Evolutionary conservation across 371 early-diverging fungal genomes (phyloP).

Genomic region (Rhizomucor miehei): DNA sequence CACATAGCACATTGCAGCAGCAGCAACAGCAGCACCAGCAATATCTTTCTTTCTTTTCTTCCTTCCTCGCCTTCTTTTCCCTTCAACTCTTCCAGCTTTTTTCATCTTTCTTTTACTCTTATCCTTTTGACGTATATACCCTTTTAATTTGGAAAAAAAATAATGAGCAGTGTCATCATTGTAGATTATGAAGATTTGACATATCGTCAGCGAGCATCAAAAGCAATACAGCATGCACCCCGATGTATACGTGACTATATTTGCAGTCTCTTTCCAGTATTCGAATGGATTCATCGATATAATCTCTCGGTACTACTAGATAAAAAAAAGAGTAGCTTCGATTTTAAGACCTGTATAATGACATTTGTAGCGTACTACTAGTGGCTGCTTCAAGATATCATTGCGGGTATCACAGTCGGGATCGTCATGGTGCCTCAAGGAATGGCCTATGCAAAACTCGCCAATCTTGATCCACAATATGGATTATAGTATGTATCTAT

Average conservation of each 20-base stretch:
- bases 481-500: conserved; percentile 50
- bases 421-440: conserved; percentile 83
- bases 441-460: conserved; percentile 83
- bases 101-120: not conserved
- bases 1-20: too few relatives aligned
- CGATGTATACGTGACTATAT: not conserved
- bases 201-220: not conserved
- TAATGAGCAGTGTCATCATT: not conserved
- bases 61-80: not conserved
- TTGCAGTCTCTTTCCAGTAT: conserved; percentile 51
- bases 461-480: conserved; percentile 64
- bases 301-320: conserved; percentile 33
- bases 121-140: too few relatives aligned
- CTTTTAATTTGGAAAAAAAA: too few relatives aligned
- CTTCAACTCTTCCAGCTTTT: not conserved
- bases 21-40: too few relatives aligned
- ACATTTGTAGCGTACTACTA: conserved; percentile 3
- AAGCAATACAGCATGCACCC: not conserved
- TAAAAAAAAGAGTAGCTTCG: too few relatives aligned
- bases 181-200: not conserved
- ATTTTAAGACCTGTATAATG: too few relatives aligned
- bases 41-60: not conserved
- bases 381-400: conserved; percentile 80
- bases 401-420: conserved; percentile 89
- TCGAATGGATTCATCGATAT: conserved; percentile 71